These are phyloP conservation scores for Phoenix dactylifera DNA, from an alignment of 176 grass and related monocot species.

Conservation along the genomic window DNA sequence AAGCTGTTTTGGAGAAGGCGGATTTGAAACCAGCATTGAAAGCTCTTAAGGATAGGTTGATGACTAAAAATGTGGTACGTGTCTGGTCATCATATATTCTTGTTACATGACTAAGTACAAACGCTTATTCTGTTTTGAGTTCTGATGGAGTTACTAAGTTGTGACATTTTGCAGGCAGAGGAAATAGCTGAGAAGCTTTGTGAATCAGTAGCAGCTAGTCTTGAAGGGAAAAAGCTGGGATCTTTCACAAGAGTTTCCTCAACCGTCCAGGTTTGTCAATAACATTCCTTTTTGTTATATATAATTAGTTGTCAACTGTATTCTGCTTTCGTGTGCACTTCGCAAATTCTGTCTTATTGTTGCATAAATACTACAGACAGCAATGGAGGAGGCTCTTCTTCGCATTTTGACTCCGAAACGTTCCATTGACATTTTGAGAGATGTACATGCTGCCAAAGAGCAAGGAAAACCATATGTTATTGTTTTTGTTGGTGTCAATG, in stretches of 20 bases:
- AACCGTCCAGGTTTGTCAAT: conserved; percentile 62
- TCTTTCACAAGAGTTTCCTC: conserved; percentile 95
- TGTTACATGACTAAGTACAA: background rate
- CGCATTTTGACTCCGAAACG: conserved; percentile 80
- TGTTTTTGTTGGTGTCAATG: conserved; percentile 93
- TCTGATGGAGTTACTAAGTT: background rate
- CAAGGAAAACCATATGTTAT: conserved; percentile 89
- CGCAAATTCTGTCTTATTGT: background rate
- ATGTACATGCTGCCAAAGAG: conserved; percentile 90
- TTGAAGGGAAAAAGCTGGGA: conserved; percentile 87
- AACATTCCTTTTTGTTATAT: background rate
- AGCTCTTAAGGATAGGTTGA: conserved; percentile 85
- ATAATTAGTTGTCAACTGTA: background rate
- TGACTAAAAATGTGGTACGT: conserved; percentile 96
- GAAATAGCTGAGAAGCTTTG: conserved; percentile 95
- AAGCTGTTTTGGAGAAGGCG: conserved; percentile 65
- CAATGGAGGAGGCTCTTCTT: conserved; percentile 90
- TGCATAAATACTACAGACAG: conserved; percentile 40
- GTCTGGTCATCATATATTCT: conserved; percentile 9
- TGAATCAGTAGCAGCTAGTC: conserved; percentile 83
- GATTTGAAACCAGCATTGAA: conserved; percentile 78
- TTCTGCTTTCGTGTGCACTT: background rate
- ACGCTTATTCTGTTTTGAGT: no score
- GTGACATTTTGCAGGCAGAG: conserved; percentile 52
- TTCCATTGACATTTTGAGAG: conserved; percentile 89